Evolutionary conservation across 768 basidiomycete species (phyloP), one percentile per base, ranked within the genome.

Genomic region (Collybiopsis confluens): DNA sequence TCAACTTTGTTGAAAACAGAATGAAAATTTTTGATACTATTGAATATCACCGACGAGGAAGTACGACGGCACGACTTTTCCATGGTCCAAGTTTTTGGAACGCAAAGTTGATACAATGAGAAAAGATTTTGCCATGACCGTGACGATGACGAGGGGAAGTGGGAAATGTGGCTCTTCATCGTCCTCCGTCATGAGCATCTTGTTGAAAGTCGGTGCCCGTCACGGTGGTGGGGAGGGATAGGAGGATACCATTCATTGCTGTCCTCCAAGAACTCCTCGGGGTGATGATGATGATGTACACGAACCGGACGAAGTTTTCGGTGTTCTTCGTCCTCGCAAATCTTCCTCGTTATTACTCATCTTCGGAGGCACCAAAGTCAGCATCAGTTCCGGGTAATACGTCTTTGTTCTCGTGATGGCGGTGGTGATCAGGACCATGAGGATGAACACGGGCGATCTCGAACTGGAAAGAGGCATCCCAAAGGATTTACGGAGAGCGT

Each of bases 61-160:
- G 3, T 13, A 90, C 83, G 15, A 92, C 84, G 9, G 83, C 82
- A 44, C 88, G 76, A 48, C 88, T 88, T 68, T 92, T 90, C 89
- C 90, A 91, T 16, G 81, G 81, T 9, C 89, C 87, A 16, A 92
- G 80, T 6, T 78, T 67, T 72, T 81, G 81, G 52, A 92, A 68
- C 2, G 88, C 85, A 52, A 68, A 69, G 61, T n/a, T n/a, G n/a
- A n/a, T n/a, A n/a, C n/a, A n/a, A n/a, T n/a, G n/a, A n/a, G n/a
- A n/a, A n/a, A n/a, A n/a, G n/a, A n/a, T n/a, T 64, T 46, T 54
- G 58, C 13, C 6, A 53, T 66, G 66, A 16, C 59, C 59, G 52
- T 62, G 70, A n/a, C 61, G 66, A 23, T 60, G 60, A 45, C 54
- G 57, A 28, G 62, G 43, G 52, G 54, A 36, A 57, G 59, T 18